These are phyloP conservation scores for Pseudopithomyces maydicus DNA, from an alignment of 2,329 filamentous ascomycete genomes.

Conservation along the genomic window DNA sequence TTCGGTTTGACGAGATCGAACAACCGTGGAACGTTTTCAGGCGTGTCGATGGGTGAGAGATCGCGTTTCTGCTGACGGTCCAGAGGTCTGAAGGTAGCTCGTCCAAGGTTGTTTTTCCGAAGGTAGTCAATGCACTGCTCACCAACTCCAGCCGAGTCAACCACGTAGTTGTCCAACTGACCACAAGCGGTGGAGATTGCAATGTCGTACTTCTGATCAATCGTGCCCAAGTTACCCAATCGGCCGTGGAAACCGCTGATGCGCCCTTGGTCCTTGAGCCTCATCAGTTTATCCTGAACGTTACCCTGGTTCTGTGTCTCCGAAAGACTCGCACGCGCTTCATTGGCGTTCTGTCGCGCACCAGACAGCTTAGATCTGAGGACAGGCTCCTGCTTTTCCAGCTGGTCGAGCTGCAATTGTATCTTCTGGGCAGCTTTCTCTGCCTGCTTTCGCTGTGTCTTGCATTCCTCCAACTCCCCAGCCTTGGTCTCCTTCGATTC, in stretches of 20 bases:
- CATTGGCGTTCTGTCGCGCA: slow-evolving; percentile 91
- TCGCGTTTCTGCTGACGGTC: slow-evolving; percentile 83
- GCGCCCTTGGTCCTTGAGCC: slow-evolving; percentile 91
- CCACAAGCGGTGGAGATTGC: slow-evolving; percentile 98
- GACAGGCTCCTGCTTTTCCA: slow-evolving; percentile 78
- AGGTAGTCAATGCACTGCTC: slow-evolving; percentile 98
- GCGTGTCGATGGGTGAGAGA: slow-evolving; percentile 79
- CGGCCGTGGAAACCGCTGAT: slow-evolving; percentile 97
- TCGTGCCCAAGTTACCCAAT: slow-evolving; percentile 90
- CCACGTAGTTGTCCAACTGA: slow-evolving; percentile 92
- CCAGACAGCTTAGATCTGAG: slow-evolving; percentile 84
- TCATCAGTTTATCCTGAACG: slow-evolving; percentile 88
- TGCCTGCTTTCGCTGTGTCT: slow-evolving; percentile 71
- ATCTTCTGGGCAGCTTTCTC: slow-evolving; percentile 76
- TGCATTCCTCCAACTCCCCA: slow-evolving; percentile 75
- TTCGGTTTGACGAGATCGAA: slow-evolving; percentile 93
- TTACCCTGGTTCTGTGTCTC: slow-evolving; percentile 92
- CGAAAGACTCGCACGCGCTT: slow-evolving; percentile 87
- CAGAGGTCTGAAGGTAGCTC: slow-evolving; percentile 95
- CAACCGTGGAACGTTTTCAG: slow-evolving; percentile 87
- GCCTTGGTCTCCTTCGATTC: slow-evolving; percentile 73
- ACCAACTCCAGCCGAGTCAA: slow-evolving; percentile 92
- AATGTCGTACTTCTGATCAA: slow-evolving; percentile 92
- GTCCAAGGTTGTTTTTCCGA: slow-evolving; percentile 93
- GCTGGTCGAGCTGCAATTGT: slow-evolving; percentile 72